Evolutionary conservation across 192 early-diverging fungal genomes (phyloP).

Genomic region (Geosiphon pyriformis): DNA sequence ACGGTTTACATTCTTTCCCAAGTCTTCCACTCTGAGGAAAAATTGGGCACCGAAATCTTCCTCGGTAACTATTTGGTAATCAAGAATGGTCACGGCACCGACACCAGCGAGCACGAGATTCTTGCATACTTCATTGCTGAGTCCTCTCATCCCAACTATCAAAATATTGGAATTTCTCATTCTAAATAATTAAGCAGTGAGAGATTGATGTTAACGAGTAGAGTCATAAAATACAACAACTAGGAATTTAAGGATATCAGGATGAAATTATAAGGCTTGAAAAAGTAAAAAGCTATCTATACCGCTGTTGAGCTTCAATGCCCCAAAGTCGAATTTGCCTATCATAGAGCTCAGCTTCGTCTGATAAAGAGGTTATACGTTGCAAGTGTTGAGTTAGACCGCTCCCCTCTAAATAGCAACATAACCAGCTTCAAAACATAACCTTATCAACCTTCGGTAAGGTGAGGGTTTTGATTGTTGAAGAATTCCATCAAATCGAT

Average conservation of each 20-base stretch:
- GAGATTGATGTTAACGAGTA: no score
- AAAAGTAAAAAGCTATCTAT: slow-evolving; percentile 5
- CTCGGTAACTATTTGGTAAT: slow-evolving; percentile 47
- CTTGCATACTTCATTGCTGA: slow-evolving; percentile 85
- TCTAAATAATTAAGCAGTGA: no score
- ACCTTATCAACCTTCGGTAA: no score
- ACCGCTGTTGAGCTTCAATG: slow-evolving; percentile 84
- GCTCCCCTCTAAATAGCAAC: no score
- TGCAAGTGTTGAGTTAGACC: no score
- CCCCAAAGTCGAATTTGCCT: slow-evolving; percentile 98
- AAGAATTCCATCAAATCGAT: no score
- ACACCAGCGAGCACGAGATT: slow-evolving; percentile 90
- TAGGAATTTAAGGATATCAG: slow-evolving; percentile 19
- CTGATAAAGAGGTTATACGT: slow-evolving; percentile 42
- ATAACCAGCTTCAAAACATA: no score
- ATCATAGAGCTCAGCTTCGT: slow-evolving; percentile 93
- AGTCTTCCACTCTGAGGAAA: slow-evolving; percentile 52
- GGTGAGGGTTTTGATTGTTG: no score
- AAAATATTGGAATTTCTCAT: slow-evolving; percentile 77
- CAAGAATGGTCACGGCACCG: slow-evolving; percentile 67
- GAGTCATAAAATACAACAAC: not conserved
- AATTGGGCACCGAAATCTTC: slow-evolving; percentile 76
- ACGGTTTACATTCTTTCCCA: slow-evolving; percentile 65
- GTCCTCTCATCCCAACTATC: slow-evolving; percentile 62
- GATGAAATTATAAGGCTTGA: not conserved